Percentiles rank a stretch among this genome's conserved stretches.
Evolutionary conservation across 352 stramenopile genomes (phyloP).

Genomic region (Lagenidium giganteum): DNA sequence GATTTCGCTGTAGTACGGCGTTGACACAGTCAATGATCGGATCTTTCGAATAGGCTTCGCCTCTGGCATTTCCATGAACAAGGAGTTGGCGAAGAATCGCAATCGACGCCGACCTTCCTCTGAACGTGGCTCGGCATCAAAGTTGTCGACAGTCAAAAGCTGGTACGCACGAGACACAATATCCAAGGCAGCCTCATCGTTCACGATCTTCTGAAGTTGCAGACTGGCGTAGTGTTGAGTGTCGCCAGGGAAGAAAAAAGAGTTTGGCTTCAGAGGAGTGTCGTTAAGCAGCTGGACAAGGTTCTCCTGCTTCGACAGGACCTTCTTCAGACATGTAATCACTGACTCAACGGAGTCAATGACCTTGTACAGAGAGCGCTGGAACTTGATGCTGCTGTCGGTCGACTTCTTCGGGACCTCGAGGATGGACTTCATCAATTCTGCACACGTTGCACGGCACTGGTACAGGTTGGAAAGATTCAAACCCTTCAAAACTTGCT

Average conservation of each 20-base stretch:
- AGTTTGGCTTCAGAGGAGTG: conserved; percentile 80
- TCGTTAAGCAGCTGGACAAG: conserved; percentile 84
- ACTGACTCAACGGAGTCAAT: conserved; percentile 83
- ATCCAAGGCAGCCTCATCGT: conserved; percentile 74
- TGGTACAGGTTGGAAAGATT: conserved; percentile 79
- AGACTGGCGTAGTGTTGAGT: conserved; percentile 78
- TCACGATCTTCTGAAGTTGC: conserved; percentile 76
- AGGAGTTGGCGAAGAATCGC: conserved; percentile 84
- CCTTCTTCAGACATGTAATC: conserved; percentile 81
- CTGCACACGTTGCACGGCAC: conserved; percentile 54
- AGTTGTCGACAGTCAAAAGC: conserved; percentile 83
- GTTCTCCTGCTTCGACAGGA: conserved; percentile 81
- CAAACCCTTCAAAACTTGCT: conserved; percentile 72
- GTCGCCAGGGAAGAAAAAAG: conserved; percentile 85
- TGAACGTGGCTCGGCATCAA: conserved; percentile 82
- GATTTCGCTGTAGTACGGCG: conserved; percentile 89
- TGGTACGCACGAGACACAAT: conserved; percentile 87
- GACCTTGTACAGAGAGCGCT: conserved; percentile 75
- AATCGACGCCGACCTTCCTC: conserved; percentile 78
- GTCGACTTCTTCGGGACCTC: conserved; percentile 74
- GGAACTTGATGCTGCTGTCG: conserved; percentile 86
- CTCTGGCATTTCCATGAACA: conserved; percentile 89
- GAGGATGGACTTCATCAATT: conserved; percentile 83
- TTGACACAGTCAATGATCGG: conserved; percentile 78
- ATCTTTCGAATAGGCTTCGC: conserved; percentile 84